Conservation (phyloP, 805 yeast species). For the Crinitomyces ghanaensis region DNA sequence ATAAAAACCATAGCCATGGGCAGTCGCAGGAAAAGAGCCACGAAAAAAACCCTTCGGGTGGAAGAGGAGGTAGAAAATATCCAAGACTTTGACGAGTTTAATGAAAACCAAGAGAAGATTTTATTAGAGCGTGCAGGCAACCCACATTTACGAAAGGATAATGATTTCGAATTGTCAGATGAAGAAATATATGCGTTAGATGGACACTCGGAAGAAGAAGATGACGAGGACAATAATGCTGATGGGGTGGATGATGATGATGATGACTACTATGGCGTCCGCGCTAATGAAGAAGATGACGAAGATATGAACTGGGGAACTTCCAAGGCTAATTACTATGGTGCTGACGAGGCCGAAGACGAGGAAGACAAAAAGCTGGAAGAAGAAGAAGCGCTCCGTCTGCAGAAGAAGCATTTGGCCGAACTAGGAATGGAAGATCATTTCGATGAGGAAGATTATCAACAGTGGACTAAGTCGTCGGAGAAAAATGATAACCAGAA, state of each 20-base stretch:
- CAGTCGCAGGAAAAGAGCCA: no score
- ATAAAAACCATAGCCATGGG: no score
- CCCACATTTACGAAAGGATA: conserved; percentile 6
- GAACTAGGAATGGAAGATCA: conserved; percentile 51
- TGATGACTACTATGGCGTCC: conserved; percentile 32
- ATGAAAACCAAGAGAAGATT: conserved; percentile 23
- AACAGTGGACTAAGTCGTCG: conserved; percentile 64
- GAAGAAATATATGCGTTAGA: conserved; percentile 41
- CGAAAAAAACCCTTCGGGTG: no score
- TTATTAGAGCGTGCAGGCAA: conserved; percentile 17
- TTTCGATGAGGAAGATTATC: conserved; percentile 65
- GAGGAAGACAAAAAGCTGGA: conserved; percentile 42
- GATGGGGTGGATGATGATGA: conserved; percentile 33
- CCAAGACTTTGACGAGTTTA: no score
- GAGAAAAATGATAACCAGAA: conserved; percentile 29
- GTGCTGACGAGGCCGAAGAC: conserved; percentile 23
- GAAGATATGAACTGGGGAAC: conserved; percentile 34
- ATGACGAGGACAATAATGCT: conserved; percentile 40
- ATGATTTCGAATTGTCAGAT: conserved; percentile 34
- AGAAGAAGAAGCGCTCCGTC: conserved; percentile 78
- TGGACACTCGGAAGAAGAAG: conserved; percentile 30
- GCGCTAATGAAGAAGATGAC: conserved; percentile 23
- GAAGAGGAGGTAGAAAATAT: no score
- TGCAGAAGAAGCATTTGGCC: conserved; percentile 73
- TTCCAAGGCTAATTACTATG: conserved; percentile 34